phyloP scores from a whole-genome alignment of 1,284 basidiomycete genomes.

The Hemileia vastatrix region DNA sequence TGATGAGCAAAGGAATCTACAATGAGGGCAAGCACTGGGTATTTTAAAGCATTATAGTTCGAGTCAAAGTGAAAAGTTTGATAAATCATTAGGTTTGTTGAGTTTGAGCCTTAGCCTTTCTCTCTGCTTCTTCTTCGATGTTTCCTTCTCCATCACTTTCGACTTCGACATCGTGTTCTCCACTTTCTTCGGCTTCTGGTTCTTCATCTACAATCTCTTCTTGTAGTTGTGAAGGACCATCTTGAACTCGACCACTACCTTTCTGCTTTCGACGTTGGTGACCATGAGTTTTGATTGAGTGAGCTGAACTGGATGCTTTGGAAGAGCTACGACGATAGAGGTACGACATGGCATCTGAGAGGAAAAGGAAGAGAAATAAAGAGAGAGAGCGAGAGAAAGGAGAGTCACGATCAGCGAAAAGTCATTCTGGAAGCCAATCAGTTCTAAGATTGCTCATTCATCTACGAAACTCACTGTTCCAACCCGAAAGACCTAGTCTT shows the following conservation, averaged over 20 bases:
- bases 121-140: not conserved
- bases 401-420: not conserved
- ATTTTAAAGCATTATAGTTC: too few species aligned
- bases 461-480: constrained; percentile 21
- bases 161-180: constrained; percentile 15
- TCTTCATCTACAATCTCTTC: constrained; percentile 8
- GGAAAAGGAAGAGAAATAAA: not conserved
- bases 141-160: constrained; percentile 14
- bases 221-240: not conserved
- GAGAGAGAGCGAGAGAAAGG: not conserved
- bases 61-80: too few species aligned
- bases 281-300: too few species aligned
- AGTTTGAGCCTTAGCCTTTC: not conserved
- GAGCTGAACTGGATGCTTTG: not conserved
- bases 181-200: constrained; percentile 11
- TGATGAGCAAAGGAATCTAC: too few species aligned
- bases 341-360: not conserved
- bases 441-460: constrained; percentile 11
- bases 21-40: too few species aligned
- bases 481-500: too few species aligned
- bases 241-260: not conserved
- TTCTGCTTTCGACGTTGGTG: not conserved
- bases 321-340: not conserved
- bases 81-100: too few species aligned
- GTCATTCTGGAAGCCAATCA: constrained; percentile 2